Evolutionary conservation across 345 rosid genomes (phyloP).

Genomic region (Pugionium dolabratum): DNA sequence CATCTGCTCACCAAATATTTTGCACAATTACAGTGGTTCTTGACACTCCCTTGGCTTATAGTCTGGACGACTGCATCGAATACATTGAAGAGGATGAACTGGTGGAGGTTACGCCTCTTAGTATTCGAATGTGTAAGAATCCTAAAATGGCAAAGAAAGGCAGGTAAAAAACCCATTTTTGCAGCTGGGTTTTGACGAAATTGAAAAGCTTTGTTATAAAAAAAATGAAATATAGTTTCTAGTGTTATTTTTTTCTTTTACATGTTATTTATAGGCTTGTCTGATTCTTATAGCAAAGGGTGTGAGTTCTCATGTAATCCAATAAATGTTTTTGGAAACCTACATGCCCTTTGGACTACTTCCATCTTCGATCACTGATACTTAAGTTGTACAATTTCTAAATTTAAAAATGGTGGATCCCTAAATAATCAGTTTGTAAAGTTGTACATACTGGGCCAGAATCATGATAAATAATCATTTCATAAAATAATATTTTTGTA

Average conservation of each 20-base stretch:
- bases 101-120: constrained; percentile 89
- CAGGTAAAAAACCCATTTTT: constrained; percentile 44
- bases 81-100: constrained; percentile 96
- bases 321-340: constrained; percentile 14
- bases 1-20: constrained; percentile 12
- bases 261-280: constrained; percentile 27
- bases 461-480: too few species aligned
- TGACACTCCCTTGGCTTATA: constrained; percentile 83
- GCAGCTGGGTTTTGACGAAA: constrained; percentile 30
- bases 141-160: constrained; percentile 68
- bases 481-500: too few species aligned
- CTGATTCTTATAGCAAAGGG: constrained; percentile 26
- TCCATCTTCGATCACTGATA: neutral
- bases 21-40: constrained; percentile 67
- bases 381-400: neutral
- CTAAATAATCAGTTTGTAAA: too few species aligned
- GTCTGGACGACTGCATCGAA: constrained; percentile 94
- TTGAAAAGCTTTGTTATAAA: neutral
- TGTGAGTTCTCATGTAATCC: constrained; percentile 28
- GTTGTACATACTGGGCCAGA: too few species aligned
- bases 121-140: constrained; percentile 89
- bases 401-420: neutral
- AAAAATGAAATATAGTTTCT: constrained; percentile 25
- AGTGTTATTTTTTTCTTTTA: constrained; percentile 25
- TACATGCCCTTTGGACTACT: constrained; percentile 17